Conservation (phyloP, 305 asterid genomes). For the Rubia peregrina region DNA sequence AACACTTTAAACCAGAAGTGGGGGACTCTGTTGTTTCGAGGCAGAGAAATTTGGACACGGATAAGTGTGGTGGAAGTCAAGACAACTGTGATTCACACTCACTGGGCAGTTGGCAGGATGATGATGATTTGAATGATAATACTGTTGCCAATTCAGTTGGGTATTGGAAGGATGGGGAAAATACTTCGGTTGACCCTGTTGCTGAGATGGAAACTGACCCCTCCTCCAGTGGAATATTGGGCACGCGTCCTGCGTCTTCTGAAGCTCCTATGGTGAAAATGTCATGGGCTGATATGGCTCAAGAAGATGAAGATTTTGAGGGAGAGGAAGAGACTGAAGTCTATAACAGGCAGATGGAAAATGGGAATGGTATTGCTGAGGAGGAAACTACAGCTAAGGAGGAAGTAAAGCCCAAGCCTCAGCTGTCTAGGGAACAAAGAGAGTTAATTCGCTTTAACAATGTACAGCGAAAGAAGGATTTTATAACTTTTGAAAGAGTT, state of each 20-base stretch:
- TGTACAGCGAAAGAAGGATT: constrained; percentile 67
- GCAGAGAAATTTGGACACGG: constrained; percentile 22
- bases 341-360: constrained; percentile 20
- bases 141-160: constrained; percentile 58
- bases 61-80: constrained; percentile 29
- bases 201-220: constrained; percentile 28
- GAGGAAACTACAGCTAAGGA: constrained; percentile 27
- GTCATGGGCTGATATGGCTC: constrained; percentile 99
- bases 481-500: constrained; percentile 60
- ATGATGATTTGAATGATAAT: constrained; percentile 29
- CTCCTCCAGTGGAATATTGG: constrained; percentile 27
- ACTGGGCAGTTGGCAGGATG: constrained; percentile 35
- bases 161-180: constrained; percentile 60
- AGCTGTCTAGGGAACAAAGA: constrained; percentile 68
- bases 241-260: constrained; percentile 25
- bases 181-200: constrained; percentile 29
- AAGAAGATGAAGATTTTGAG: constrained; percentile 65
- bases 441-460: constrained; percentile 56
- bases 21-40: constrained; percentile 25
- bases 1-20: constrained; percentile 21
- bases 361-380: constrained; percentile 23
- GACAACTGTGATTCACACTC: constrained; percentile 40
- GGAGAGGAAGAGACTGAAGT: constrained; percentile 48
- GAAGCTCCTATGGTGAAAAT: constrained; percentile 41
- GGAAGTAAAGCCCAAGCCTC: constrained; percentile 45